Conservation (phyloP, 805 yeast species). For the Candida adriatica region DNA sequence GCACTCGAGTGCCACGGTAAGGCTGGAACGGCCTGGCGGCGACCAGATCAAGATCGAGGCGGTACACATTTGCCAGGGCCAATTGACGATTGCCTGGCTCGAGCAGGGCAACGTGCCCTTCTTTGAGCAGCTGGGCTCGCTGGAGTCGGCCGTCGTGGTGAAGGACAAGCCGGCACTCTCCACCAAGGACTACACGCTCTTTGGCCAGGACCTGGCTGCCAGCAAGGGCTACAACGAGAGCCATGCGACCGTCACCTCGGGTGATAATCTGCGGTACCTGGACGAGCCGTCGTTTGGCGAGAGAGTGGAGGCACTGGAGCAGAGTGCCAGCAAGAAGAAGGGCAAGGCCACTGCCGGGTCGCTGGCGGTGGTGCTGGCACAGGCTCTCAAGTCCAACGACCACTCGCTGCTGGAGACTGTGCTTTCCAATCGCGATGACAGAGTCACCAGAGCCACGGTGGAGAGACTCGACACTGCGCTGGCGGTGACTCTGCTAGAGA, state of each 20-base stretch:
- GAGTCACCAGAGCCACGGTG: conserved; percentile 46
- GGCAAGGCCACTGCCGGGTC: conserved; percentile 65
- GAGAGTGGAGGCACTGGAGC: conserved; percentile 32
- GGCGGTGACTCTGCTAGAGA: conserved; percentile 50
- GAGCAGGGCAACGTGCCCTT: conserved; percentile 52
- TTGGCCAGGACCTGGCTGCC: conserved; percentile 41
- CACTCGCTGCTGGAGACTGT: conserved; percentile 82
- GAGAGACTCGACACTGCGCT: conserved; percentile 47
- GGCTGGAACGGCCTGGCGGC: conserved; percentile 39
- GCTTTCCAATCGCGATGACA: conserved; percentile 45
- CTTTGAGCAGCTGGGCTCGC: conserved; percentile 51
- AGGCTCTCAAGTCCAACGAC: conserved; percentile 84
- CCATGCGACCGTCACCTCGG: conserved; percentile 54
- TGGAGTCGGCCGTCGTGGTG: conserved; percentile 15
- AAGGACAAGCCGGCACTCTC: conserved; percentile 37
- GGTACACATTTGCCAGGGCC: conserved; percentile 24
- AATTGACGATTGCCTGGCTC: conserved; percentile 49
- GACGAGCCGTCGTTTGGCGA: conserved; percentile 50
- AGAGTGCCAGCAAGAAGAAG: conserved; percentile 25
- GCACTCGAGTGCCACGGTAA: conserved; percentile 39
- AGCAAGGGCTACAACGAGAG: conserved; percentile 54
- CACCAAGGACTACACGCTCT: conserved; percentile 34
- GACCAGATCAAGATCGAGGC: conserved; percentile 23
- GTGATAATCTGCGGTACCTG: conserved; percentile 54
- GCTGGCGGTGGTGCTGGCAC: conserved; percentile 75